A percentile compares a stretch with the other conserved stretches of the same genome.
Conservation (phyloP, 2,329 filamentous ascomycete species). For the Phaeosphaeria sp. region DNA sequence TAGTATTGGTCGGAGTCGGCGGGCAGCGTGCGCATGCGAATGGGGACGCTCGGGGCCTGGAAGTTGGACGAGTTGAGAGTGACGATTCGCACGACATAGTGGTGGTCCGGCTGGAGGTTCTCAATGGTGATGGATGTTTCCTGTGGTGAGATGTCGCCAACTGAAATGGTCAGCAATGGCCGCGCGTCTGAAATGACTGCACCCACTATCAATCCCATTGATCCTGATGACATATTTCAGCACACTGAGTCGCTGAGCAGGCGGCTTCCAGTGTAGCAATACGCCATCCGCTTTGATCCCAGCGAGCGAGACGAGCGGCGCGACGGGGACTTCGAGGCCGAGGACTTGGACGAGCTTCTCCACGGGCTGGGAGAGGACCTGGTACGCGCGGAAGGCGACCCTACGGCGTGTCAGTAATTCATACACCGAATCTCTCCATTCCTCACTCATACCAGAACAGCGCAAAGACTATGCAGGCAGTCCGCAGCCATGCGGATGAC, state of each 20-base stretch:
- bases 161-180: slow-evolving; percentile 52
- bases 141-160: slow-evolving; percentile 81
- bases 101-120: slow-evolving; percentile 82
- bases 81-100: slow-evolving; percentile 92
- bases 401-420: slow-evolving; percentile 53
- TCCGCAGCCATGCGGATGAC: slow-evolving; percentile 46
- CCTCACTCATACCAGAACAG: slow-evolving; percentile 40
- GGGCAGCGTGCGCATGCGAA: slow-evolving; percentile 77
- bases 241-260: slow-evolving; percentile 70
- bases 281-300: slow-evolving; percentile 88
- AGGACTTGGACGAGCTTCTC: slow-evolving; percentile 89
- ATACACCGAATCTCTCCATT: neutral
- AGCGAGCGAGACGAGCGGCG: slow-evolving; percentile 87
- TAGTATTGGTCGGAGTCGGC: slow-evolving; percentile 54
- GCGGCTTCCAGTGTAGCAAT: slow-evolving; percentile 87
- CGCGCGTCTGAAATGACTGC: neutral
- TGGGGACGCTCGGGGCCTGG: slow-evolving; percentile 83
- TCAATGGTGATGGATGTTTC: slow-evolving; percentile 92
- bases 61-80: slow-evolving; percentile 92
- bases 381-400: slow-evolving; percentile 84
- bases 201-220: slow-evolving; percentile 86
- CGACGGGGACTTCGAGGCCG: slow-evolving; percentile 89
- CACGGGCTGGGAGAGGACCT: slow-evolving; percentile 88
- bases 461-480: slow-evolving; percentile 42
- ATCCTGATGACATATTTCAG: slow-evolving; percentile 91